A percentile compares a stretch with the other conserved stretches of the same genome.
Conservation (phyloP, 306 rosid genomes). For the Ormosia emarginata region DNA sequence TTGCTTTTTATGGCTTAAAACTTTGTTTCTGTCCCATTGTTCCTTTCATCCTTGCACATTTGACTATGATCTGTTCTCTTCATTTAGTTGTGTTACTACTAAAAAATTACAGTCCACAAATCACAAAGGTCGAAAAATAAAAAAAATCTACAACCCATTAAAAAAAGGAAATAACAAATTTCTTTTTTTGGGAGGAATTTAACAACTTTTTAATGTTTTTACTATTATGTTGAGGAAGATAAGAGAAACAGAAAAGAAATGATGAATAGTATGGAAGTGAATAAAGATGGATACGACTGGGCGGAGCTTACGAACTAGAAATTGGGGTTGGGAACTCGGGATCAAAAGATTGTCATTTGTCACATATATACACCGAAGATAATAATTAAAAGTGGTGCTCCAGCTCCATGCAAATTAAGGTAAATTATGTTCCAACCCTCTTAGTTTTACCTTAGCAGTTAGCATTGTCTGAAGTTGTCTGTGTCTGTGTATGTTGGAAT, state of each 20-base stretch:
- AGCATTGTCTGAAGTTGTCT: constrained; percentile 9
- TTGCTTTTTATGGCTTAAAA: constrained; percentile 4
- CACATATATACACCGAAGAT: background rate
- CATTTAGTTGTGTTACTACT: background rate
- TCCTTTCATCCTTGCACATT: background rate
- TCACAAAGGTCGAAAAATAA: background rate
- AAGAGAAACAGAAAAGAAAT: constrained; percentile 9
- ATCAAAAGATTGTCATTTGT: background rate
- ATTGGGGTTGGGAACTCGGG: background rate
- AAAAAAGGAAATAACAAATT: background rate
- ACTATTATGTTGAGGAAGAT: background rate
- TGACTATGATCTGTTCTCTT: background rate
- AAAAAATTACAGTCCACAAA: background rate
- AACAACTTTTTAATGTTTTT: background rate
- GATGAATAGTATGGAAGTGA: constrained; percentile 22
- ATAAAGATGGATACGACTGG: background rate
- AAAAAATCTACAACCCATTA: background rate
- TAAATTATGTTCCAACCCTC: background rate
- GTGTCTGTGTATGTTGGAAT: background rate
- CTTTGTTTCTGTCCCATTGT: constrained; percentile 11
- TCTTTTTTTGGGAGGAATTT: background rate
- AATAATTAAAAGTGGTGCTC: background rate
- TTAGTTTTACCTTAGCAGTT: constrained; percentile 3
- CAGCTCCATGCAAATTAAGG: constrained; percentile 27
- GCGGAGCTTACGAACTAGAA: constrained; percentile 6